phyloP scores from a whole-genome alignment of 768 basidiomycete species.

The Trichaptum fuscoviolaceum region DNA sequence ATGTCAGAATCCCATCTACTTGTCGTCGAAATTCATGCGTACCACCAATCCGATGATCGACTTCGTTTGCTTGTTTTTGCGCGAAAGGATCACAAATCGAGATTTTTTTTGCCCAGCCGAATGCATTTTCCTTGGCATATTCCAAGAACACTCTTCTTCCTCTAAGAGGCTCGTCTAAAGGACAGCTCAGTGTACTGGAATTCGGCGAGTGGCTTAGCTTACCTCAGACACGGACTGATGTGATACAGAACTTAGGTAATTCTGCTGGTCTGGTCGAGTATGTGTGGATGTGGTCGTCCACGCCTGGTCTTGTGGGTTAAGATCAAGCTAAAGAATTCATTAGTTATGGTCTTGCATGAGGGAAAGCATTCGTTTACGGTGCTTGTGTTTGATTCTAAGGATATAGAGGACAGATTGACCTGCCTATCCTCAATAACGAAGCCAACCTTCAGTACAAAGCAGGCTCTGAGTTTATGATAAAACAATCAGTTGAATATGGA shows the following conservation, averaged over 20 bases:
- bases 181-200: not conserved
- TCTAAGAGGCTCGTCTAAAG: not conserved
- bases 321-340: not conserved
- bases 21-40: not conserved
- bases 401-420: not conserved
- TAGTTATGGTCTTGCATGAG: not conserved
- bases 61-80: not conserved
- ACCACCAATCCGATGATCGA: not conserved
- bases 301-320: not conserved
- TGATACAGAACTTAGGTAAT: not conserved
- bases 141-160: slow-evolving; percentile 2
- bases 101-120: not conserved
- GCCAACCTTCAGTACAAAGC: not conserved
- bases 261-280: not conserved
- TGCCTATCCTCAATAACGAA: not conserved
- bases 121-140: not conserved
- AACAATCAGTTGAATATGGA: not conserved
- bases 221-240: not conserved
- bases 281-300: not conserved
- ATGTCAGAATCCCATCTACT: not conserved
- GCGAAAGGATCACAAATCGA: not conserved
- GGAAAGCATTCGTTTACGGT: not conserved
- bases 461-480: not conserved
- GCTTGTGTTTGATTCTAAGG: not conserved
- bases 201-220: not conserved